Percentiles rank a stretch among this genome's conserved stretches.
Conservation (phyloP, 306 rosid genomes). For the Urtica urens region DNA sequence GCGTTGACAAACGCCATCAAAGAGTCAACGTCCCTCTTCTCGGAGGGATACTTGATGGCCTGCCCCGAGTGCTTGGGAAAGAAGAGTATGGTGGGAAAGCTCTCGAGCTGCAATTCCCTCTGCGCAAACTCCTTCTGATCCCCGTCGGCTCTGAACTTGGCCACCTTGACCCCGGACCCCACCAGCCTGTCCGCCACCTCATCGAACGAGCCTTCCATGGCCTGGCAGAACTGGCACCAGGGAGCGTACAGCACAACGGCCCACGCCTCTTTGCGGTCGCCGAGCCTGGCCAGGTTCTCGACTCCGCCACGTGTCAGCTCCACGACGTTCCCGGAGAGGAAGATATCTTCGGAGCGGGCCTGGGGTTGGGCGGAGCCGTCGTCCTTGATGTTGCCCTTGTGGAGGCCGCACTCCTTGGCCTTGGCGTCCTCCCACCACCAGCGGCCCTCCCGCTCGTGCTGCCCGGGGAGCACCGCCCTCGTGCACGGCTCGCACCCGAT, state of each 20-base stretch:
- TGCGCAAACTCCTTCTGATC: conserved; percentile 72
- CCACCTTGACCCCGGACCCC: conserved; percentile 65
- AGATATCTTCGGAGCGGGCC: conserved; percentile 41
- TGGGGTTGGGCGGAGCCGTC: conserved; percentile 27
- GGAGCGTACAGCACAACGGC: conserved; percentile 85
- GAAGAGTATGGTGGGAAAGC: conserved; percentile 76
- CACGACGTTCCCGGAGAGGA: conserved; percentile 41
- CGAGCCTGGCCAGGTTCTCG: conserved; percentile 59
- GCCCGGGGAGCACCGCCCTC: conserved; percentile 90
- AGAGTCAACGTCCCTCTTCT: conserved; percentile 70
- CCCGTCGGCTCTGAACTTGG: conserved; percentile 77
- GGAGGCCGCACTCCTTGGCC: conserved; percentile 97
- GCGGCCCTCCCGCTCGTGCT: conserved; percentile 96
- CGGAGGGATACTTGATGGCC: conserved; percentile 71
- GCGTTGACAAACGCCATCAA: conserved; percentile 68
- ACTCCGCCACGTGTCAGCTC: conserved; percentile 59
- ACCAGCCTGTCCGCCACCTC: conserved; percentile 63
- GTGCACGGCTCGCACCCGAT: conserved; percentile 97
- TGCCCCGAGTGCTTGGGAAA: conserved; percentile 71
- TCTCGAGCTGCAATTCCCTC: conserved; percentile 51
- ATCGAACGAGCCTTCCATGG: conserved; percentile 62
- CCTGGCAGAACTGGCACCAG: conserved; percentile 94
- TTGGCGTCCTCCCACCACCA: conserved; percentile 99
- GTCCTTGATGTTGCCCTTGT: conserved; percentile 75
- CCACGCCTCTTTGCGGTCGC: conserved; percentile 58